Evolutionary conservation across 148 eudicot genomes (phyloP).

Genomic region (Cornus kousa): DNA sequence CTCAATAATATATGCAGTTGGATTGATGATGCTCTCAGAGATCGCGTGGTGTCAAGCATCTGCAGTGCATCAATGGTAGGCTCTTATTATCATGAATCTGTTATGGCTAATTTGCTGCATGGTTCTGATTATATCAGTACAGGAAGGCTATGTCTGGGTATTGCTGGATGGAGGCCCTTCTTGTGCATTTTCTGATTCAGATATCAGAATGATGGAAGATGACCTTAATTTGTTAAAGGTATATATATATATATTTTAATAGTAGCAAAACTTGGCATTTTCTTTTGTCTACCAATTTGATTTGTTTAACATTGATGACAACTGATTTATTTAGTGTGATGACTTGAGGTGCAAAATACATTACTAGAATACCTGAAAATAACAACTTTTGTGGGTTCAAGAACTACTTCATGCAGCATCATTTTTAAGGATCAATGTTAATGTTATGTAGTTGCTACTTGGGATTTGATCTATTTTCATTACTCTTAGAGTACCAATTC

Average conservation of each 20-base stretch:
- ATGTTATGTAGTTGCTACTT: background rate
- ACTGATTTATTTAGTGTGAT: background rate
- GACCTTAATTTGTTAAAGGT: slow-evolving; percentile 78
- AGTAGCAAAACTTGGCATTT: too few species aligned
- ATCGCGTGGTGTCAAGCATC: slow-evolving; percentile 68
- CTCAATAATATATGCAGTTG: slow-evolving; percentile 60
- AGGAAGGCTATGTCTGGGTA: slow-evolving; percentile 95
- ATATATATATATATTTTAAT: background rate
- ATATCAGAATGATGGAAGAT: slow-evolving; percentile 69
- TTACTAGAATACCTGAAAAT: background rate
- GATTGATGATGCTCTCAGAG: slow-evolving; percentile 64
- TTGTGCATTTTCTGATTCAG: slow-evolving; percentile 77
- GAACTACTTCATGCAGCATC: background rate
- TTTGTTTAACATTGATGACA: background rate
- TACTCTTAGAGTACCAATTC: background rate
- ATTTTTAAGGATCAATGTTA: background rate
- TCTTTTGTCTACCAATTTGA: too few species aligned
- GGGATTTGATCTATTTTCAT: background rate
- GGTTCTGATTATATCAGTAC: slow-evolving; percentile 26
- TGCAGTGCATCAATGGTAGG: slow-evolving; percentile 75
- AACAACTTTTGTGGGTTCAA: background rate
- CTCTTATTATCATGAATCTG: slow-evolving; percentile 10
- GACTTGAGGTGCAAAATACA: background rate
- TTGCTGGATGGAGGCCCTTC: slow-evolving; percentile 95
- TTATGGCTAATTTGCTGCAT: background rate